phyloP scores from a whole-genome alignment of 2,329 filamentous ascomycete species.

The Aureobasidium sp. region DNA sequence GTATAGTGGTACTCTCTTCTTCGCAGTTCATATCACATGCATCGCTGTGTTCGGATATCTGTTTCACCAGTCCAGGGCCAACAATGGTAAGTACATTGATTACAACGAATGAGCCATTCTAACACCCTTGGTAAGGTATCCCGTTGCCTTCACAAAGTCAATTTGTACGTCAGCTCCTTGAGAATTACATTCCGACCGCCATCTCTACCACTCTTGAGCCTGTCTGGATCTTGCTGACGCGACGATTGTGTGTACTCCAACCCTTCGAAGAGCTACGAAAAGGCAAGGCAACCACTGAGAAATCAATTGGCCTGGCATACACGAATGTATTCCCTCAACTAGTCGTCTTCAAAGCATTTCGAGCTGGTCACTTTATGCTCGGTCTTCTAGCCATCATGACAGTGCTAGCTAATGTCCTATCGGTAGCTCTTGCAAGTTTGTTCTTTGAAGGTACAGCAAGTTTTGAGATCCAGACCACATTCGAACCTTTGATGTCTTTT shows the following conservation, averaged over 20 bases:
- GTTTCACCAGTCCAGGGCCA: neutral
- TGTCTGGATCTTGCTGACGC: constrained; percentile 50
- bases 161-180: constrained; percentile 35
- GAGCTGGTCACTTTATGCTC: constrained; percentile 42
- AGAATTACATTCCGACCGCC: constrained; percentile 48
- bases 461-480: constrained; percentile 15
- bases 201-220: constrained; percentile 53
- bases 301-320: constrained; percentile 42
- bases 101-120: neutral
- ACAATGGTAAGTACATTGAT: neutral
- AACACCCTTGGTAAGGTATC: constrained; percentile 26
- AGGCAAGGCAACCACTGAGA: constrained; percentile 31
- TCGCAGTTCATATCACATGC: neutral
- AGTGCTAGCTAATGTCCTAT: constrained; percentile 46
- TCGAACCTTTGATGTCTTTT: constrained; percentile 23
- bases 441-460: constrained; percentile 37
- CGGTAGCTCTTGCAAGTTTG: constrained; percentile 46
- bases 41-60: neutral
- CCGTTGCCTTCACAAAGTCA: constrained; percentile 30
- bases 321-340: constrained; percentile 51
- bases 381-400: constrained; percentile 42
- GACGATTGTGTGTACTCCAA: constrained; percentile 47
- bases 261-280: constrained; percentile 46
- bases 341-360: constrained; percentile 39
- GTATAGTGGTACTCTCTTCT: neutral